phyloP scores from a whole-genome alignment of 1,139 yeast species.

The Lodderomyces jiufengensis region DNA sequence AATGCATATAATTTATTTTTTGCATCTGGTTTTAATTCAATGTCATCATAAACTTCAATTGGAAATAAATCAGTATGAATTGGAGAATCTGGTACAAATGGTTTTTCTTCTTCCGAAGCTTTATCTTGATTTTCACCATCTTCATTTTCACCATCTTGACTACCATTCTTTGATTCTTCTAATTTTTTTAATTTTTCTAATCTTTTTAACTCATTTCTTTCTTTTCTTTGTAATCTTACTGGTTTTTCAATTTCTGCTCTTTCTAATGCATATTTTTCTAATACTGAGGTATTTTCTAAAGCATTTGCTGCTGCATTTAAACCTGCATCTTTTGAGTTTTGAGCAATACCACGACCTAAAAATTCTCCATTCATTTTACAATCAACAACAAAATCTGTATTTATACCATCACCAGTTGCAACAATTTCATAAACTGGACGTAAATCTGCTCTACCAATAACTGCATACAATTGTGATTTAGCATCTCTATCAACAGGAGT shows the following conservation, averaged over 20 bases:
- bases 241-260: constrained; percentile 54
- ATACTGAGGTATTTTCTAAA: constrained; percentile 50
- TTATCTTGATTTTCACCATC: background rate
- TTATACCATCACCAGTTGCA: constrained; percentile 51
- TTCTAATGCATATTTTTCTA: constrained; percentile 67
- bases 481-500: constrained; percentile 54
- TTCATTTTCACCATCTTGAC: constrained; percentile 23
- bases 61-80: constrained; percentile 21
- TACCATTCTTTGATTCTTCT: too few relatives aligned
- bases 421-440: constrained; percentile 64
- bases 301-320: constrained; percentile 70
- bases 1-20: constrained; percentile 43
- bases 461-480: constrained; percentile 74
- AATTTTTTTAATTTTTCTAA: constrained; percentile 6
- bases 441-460: constrained; percentile 70
- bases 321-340: constrained; percentile 64
- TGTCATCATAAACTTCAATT: constrained; percentile 22
- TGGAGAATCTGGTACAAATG: constrained; percentile 11
- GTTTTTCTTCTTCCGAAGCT: constrained; percentile 1
- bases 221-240: constrained; percentile 7
- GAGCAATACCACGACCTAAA: constrained; percentile 59
- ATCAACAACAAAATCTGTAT: constrained; percentile 54
- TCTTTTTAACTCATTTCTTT: constrained; percentile 7
- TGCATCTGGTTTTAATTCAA: constrained; percentile 33
- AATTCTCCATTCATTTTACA: constrained; percentile 58